Conservation (phyloP, 352 stramenopile genomes). For the Phytophthora foliorum region DNA sequence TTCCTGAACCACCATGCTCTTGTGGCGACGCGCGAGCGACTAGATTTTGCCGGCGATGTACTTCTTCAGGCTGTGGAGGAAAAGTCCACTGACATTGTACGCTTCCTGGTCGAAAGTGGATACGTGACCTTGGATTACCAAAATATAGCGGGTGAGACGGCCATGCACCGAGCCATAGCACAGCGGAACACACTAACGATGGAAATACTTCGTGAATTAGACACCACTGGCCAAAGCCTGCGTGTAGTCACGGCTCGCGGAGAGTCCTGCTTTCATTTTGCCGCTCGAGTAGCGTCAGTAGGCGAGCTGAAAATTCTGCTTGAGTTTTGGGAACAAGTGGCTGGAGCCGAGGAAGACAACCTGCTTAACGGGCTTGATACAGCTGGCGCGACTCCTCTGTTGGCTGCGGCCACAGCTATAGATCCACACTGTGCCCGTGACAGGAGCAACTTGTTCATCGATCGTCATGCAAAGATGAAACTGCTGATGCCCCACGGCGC, state of each 20-base stretch:
- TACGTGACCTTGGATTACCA: constrained; percentile 12
- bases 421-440: neutral
- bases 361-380: constrained; percentile 4
- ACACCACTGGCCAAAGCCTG: constrained; percentile 1
- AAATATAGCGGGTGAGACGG: constrained; percentile 15
- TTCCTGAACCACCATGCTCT: constrained; percentile 28
- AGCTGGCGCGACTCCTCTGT: constrained; percentile 6
- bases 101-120: constrained; percentile 15
- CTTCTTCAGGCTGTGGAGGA: constrained; percentile 15
- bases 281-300: constrained; percentile 1
- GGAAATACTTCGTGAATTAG: constrained; percentile 4
- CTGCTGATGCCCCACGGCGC: constrained; percentile 11
- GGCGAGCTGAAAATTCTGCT: constrained; percentile 19
- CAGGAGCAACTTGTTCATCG: neutral
- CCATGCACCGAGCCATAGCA: constrained; percentile 21
- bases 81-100: constrained; percentile 3
- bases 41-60: constrained; percentile 16
- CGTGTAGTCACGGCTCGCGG: neutral
- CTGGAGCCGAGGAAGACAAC: neutral
- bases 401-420: constrained; percentile 11
- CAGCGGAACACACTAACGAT: constrained; percentile 9
- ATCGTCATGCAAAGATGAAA: constrained; percentile 23
- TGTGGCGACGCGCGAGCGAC: constrained; percentile 13
- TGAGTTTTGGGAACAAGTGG: neutral
- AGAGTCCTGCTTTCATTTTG: constrained; percentile 23